Conservation (phyloP, 768 basidiomycete species). For the Pleurotus citrinopileatus region DNA sequence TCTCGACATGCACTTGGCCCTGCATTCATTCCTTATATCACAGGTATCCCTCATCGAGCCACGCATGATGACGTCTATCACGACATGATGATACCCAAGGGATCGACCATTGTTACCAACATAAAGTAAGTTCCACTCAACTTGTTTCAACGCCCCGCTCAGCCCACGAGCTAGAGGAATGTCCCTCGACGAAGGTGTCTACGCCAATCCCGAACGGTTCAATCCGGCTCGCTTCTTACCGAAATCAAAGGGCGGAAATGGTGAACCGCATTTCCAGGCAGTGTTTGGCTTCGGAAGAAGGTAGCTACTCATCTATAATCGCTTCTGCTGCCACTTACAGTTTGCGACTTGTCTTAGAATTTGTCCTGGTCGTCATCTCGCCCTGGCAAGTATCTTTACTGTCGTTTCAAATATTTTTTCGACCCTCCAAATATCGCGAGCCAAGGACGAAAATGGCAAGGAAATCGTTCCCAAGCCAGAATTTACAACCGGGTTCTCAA, state of each 20-base stretch:
- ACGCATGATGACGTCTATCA: constrained; percentile 26
- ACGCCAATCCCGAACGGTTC: constrained; percentile 21
- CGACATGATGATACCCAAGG: constrained; percentile 35
- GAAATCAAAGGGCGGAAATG: constrained; percentile 12
- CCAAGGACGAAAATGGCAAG: constrained; percentile 30
- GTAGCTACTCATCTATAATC: not conserved
- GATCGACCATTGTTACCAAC: constrained; percentile 26
- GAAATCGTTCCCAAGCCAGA: constrained; percentile 34
- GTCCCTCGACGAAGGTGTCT: constrained; percentile 21
- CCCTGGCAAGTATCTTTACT: constrained; percentile 45
- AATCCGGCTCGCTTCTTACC: constrained; percentile 22
- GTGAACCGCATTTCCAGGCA: constrained; percentile 21
- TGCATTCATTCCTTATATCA: constrained; percentile 10
- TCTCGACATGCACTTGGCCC: constrained; percentile 13
- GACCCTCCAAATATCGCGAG: constrained; percentile 39
- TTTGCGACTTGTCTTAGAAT: no score
- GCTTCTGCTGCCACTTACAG: no score
- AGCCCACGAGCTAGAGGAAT: constrained; percentile 18
- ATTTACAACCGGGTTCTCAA: constrained; percentile 40
- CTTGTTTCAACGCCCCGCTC: not conserved
- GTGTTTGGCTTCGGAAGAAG: constrained; percentile 23
- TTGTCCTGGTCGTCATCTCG: constrained; percentile 46
- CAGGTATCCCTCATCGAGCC: constrained; percentile 23
- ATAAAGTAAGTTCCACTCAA: constrained; percentile 10
- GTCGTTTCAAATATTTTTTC: constrained; percentile 44